Percentiles rank a stretch among this genome's conserved stretches.
Evolutionary conservation across 257 asterid species (phyloP).

Genomic region (Salvia rosmarinus): DNA sequence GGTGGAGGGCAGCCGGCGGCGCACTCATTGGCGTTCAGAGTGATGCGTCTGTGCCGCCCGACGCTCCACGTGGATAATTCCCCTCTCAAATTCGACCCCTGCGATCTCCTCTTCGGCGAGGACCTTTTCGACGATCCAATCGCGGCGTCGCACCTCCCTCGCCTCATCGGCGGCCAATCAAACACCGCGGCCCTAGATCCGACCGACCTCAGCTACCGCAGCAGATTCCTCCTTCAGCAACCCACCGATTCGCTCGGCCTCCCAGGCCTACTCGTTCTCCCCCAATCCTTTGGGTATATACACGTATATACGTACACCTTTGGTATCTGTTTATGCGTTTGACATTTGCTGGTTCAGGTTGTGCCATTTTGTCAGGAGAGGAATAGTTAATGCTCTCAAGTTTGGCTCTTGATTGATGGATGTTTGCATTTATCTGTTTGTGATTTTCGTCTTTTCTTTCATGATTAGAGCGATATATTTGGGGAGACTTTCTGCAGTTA

Average conservation of each 20-base stretch:
- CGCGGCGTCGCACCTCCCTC: slow-evolving; percentile 75
- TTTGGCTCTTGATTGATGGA: slow-evolving; percentile 20
- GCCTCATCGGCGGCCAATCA: slow-evolving; percentile 54
- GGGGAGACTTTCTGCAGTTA: slow-evolving; percentile 99
- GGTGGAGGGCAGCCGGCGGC: slow-evolving; percentile 60
- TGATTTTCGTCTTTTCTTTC: background rate
- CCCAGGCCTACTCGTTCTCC: slow-evolving; percentile 90
- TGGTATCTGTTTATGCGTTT: background rate
- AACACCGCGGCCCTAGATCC: slow-evolving; percentile 44
- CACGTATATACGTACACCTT: slow-evolving; percentile 28
- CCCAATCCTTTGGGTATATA: slow-evolving; percentile 86
- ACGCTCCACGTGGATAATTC: slow-evolving; percentile 77
- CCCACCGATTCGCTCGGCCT: slow-evolving; percentile 88
- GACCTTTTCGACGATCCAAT: slow-evolving; percentile 85
- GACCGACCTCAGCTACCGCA: slow-evolving; percentile 80
- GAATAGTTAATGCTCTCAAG: slow-evolving; percentile 12
- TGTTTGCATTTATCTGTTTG: slow-evolving; percentile 1
- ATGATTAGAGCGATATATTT: slow-evolving; percentile 85
- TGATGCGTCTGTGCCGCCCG: slow-evolving; percentile 91
- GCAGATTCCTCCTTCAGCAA: slow-evolving; percentile 75
- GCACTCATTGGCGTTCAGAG: slow-evolving; percentile 92
- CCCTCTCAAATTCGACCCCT: slow-evolving; percentile 81
- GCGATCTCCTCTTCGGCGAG: slow-evolving; percentile 91
- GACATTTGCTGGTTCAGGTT: slow-evolving; percentile 15
- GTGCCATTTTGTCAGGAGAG: slow-evolving; percentile 3